Evolutionary conservation across 2,329 filamentous ascomycete species (phyloP).

Genomic region (Fusarium sp.): DNA sequence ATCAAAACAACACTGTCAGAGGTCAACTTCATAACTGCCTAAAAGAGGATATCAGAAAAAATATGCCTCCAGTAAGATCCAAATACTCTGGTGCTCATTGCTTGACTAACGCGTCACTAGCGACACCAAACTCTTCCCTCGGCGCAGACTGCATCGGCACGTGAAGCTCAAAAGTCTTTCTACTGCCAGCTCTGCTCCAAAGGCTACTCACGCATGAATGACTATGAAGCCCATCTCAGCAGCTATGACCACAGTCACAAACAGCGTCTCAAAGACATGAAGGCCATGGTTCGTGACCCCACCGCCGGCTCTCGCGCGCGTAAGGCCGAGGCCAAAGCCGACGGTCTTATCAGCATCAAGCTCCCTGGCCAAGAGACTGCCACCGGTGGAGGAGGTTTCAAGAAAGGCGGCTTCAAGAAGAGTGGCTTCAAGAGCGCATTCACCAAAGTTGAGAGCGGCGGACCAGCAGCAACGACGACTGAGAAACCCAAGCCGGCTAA

Average conservation of each 20-base stretch:
- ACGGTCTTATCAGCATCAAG: slow-evolving; percentile 76
- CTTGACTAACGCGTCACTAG: slow-evolving; percentile 49
- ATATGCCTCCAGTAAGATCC: slow-evolving; percentile 66
- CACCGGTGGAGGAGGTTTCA: slow-evolving; percentile 64
- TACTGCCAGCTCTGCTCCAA: slow-evolving; percentile 91
- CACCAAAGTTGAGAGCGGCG: slow-evolving; percentile 61
- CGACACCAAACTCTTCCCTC: slow-evolving; percentile 69
- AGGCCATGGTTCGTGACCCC: slow-evolving; percentile 81
- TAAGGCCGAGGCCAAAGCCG: slow-evolving; percentile 77
- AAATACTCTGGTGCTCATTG: slow-evolving; percentile 54
- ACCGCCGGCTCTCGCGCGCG: slow-evolving; percentile 72
- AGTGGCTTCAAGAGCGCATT: slow-evolving; percentile 85
- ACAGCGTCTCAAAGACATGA: slow-evolving; percentile 89
- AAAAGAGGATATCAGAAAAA: slow-evolving; percentile 14
- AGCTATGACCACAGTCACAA: slow-evolving; percentile 97
- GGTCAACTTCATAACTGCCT: background rate
- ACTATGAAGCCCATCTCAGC: slow-evolving; percentile 93
- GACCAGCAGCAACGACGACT: slow-evolving; percentile 53
- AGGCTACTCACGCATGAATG: slow-evolving; percentile 93
- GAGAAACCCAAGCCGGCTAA: slow-evolving; percentile 51
- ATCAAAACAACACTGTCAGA: background rate
- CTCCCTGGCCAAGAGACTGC: slow-evolving; percentile 54
- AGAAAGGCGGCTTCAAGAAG: slow-evolving; percentile 82
- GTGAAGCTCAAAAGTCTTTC: slow-evolving; percentile 82
- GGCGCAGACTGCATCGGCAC: slow-evolving; percentile 72